These are phyloP conservation scores for Aspergillus tubingensis DNA, from an alignment of 2,329 filamentous ascomycete genomes.

Conservation along the genomic window DNA sequence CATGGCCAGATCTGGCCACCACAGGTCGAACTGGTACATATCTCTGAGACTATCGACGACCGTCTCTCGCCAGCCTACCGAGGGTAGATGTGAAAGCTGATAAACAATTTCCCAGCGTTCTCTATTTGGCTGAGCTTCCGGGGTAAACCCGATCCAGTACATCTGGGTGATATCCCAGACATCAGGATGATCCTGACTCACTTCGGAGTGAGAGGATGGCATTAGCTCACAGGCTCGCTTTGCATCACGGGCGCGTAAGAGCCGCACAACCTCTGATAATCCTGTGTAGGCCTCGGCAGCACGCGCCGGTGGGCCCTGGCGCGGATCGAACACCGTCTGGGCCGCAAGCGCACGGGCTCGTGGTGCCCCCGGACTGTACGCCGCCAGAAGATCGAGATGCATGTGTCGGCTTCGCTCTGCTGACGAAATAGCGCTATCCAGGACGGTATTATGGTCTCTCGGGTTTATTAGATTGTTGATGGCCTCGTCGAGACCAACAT, in stretches of 20 bases:
- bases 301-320: conserved; percentile 18
- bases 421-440: conserved; percentile 24
- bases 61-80: neutral
- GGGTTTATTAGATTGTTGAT: conserved; percentile 20
- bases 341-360: conserved; percentile 19
- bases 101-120: conserved; percentile 24
- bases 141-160: conserved; percentile 20
- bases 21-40: neutral
- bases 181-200: conserved; percentile 19
- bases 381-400: conserved; percentile 22
- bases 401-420: conserved; percentile 21
- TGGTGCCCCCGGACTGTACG: conserved; percentile 17
- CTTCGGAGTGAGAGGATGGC: neutral
- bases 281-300: conserved; percentile 23
- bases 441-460: conserved; percentile 14
- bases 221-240: conserved; percentile 23
- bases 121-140: conserved; percentile 21
- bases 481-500: conserved; percentile 17
- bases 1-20: neutral
- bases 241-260: conserved; percentile 21
- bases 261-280: conserved; percentile 20
- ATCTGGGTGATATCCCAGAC: conserved; percentile 23
- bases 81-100: conserved; percentile 1
- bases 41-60: neutral
- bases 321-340: conserved; percentile 19